Conservation (phyloP, 169 alveolate genomes). For the Miamiensis avidus region DNA sequence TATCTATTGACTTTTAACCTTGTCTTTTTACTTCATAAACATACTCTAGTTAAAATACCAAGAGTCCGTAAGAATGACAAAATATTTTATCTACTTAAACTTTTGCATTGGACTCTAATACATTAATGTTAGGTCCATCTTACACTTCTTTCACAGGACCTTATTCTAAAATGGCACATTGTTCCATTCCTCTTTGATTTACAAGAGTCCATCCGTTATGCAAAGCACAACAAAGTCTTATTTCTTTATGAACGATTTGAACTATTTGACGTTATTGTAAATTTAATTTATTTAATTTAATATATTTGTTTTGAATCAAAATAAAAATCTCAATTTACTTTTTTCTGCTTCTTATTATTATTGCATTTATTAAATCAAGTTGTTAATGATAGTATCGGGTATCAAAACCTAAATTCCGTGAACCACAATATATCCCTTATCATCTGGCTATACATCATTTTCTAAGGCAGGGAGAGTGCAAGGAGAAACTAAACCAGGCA, state of each 20-base stretch:
- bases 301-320: no score
- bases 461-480: background rate
- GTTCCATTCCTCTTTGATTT: background rate
- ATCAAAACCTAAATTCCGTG: background rate
- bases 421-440: background rate
- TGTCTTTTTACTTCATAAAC: background rate
- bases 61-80: background rate
- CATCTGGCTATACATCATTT: background rate
- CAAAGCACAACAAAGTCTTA: background rate
- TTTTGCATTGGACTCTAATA: background rate
- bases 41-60: background rate
- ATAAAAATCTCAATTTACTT: no score
- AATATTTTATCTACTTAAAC: background rate
- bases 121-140: background rate
- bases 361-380: background rate
- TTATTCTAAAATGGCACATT: background rate
- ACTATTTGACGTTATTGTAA: no score
- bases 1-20: no score
- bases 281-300: no score
- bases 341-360: background rate
- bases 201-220: background rate
- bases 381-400: background rate
- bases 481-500: background rate
- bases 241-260: background rate
- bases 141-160: background rate